Evolutionary conservation across 1,139 yeast genomes (phyloP).

Genomic region (Saccharomyces pastorianus): DNA sequence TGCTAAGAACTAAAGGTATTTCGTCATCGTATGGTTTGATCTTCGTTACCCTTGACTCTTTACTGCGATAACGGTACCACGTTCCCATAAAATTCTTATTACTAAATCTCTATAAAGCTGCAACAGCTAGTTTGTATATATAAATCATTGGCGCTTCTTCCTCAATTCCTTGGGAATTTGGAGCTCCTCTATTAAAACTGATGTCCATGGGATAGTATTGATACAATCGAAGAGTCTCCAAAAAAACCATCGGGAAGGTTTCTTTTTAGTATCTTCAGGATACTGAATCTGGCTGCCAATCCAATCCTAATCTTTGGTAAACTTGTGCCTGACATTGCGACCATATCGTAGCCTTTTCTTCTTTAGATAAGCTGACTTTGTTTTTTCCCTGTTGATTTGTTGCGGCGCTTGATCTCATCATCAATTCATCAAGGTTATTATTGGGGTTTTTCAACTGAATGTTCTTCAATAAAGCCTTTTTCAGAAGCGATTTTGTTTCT

Average conservation of each 20-base stretch:
- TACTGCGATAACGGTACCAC: not conserved
- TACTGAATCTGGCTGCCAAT: constrained; percentile 47
- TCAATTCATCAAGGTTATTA: constrained; percentile 1
- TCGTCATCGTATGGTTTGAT: not conserved
- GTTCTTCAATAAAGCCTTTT: constrained; percentile 25
- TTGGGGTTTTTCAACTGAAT: constrained; percentile 15
- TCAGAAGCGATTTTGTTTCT: constrained; percentile 12
- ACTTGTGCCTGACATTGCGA: constrained; percentile 50
- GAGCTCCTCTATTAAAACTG: not conserved
- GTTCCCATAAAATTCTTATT: not conserved
- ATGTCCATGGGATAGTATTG: not conserved
- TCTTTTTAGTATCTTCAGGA: not conserved
- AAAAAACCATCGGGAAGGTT: not conserved
- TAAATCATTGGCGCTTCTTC: not conserved
- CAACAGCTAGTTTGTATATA: not conserved
- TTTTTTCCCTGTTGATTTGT: not conserved
- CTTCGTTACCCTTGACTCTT: not conserved
- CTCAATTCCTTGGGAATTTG: not conserved
- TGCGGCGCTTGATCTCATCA: constrained; percentile 2
- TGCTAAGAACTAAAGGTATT: not conserved
- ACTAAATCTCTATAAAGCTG: not conserved
- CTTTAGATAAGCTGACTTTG: constrained; percentile 38
- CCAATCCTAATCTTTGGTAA: constrained; percentile 47
- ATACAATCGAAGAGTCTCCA: not conserved
- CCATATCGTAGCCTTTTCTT: constrained; percentile 52